Evolutionary conservation across 768 basidiomycete species (phyloP), one percentile per base, ranked within the genome.

Genomic region (Podaxis sp.): DNA sequence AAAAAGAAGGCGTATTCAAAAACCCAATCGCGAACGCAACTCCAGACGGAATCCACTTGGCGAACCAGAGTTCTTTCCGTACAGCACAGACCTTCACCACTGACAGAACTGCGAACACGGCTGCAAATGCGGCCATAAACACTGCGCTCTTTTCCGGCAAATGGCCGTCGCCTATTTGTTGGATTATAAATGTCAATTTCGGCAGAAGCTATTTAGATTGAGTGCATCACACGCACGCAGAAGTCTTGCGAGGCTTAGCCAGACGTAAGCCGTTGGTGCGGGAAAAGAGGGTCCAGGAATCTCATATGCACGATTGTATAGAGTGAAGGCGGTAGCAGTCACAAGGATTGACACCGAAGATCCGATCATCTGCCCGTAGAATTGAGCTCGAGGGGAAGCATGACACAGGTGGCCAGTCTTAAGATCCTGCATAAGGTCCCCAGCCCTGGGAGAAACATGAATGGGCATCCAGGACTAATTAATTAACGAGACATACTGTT

Each of bases 341-440:
- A 98, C 90, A 53, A 97, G 66, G 36, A 98, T 94, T 7, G 92
- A 94, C 4, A 96, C 81, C 0, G 88, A 83, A 8, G 92, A 94
- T 37, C 96, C 96, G 59, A 98, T 89, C 54, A 98, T 79, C 73
- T 98, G 94, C 8, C 94, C 93, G 68, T 88, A 96, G 72, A 98
- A 97, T 70, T 96, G 96, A 2, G 94, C 93, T 68, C 93, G 82
- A 52, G 96, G 96, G 24, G 94, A 96, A 8, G 95, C 95, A 65
- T 82, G 84, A 59, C 93, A 84, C n/a, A 98, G 78, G 73, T 97
- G 93, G 0, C 96, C 96, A 2, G 96, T 97, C 77, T 98, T 98
- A 63, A 98, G 79, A 74, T 98, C 96, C 77, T 98, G 96, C 96
- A 98, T 98, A 8, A 98, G 85, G 71, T 98, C 96, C 15, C 95